Conservation (phyloP, 257 asterid species). For the Craterostigma plantagineum region DNA sequence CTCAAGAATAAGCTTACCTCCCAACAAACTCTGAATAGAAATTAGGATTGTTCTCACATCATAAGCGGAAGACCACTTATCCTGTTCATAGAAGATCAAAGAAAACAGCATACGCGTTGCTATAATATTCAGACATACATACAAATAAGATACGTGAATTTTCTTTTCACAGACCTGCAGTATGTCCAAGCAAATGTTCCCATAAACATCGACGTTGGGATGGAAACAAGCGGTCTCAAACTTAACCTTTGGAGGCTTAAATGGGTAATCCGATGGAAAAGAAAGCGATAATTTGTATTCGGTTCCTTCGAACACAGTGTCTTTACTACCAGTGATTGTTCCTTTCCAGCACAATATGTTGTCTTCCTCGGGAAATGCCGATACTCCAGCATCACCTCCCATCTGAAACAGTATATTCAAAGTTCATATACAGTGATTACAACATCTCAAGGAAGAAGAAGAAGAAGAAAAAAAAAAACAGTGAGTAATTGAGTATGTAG, state of each 20-base stretch:
- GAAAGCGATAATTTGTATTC: conserved; percentile 71
- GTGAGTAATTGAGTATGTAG: background rate
- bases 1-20: conserved; percentile 33
- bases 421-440: no score
- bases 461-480: background rate
- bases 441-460: no score
- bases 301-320: conserved; percentile 86
- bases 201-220: conserved; percentile 71
- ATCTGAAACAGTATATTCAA: conserved; percentile 24
- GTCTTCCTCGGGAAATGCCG: conserved; percentile 95
- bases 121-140: background rate
- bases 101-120: no score
- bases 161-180: conserved; percentile 34
- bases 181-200: conserved; percentile 88
- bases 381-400: conserved; percentile 77
- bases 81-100: conserved; percentile 17
- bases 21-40: conserved; percentile 83
- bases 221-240: conserved; percentile 92
- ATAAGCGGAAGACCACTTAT: conserved; percentile 94
- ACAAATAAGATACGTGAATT: no score
- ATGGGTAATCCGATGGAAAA: conserved; percentile 70
- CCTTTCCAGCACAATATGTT: conserved; percentile 95
- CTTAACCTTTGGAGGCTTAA: conserved; percentile 81
- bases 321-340: conserved; percentile 79
- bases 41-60: conserved; percentile 90